Conservation (phyloP, 305 asterid species). For the Striga hermonthica region DNA sequence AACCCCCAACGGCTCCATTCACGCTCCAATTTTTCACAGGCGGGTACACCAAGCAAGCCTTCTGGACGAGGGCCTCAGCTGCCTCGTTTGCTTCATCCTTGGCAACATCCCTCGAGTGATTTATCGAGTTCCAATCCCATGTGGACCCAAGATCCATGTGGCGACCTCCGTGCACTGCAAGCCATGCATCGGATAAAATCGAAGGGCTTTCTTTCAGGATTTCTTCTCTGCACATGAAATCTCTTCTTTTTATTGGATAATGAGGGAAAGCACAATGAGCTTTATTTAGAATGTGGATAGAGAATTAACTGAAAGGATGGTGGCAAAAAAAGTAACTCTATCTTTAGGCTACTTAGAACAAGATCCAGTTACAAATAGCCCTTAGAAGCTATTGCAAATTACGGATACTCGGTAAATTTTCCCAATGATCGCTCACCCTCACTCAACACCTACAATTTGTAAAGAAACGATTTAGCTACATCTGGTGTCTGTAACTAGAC, state of each 20-base stretch:
- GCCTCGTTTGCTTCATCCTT: conserved; percentile 60
- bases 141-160: conserved; percentile 74
- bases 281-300: background rate
- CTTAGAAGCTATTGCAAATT: too few relatives aligned
- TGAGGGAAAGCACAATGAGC: background rate
- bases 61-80: conserved; percentile 56
- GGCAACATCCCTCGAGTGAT: conserved; percentile 57
- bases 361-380: too few relatives aligned
- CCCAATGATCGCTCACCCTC: too few relatives aligned
- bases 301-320: too few relatives aligned
- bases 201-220: conserved; percentile 72
- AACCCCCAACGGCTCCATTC: conserved; percentile 66
- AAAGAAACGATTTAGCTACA: too few relatives aligned
- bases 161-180: conserved; percentile 67
- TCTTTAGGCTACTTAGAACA: too few relatives aligned
- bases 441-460: too few relatives aligned
- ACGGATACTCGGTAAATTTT: too few relatives aligned
- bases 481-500: too few relatives aligned
- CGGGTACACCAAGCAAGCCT: conserved; percentile 71
- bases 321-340: too few relatives aligned
- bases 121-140: conserved; percentile 87
- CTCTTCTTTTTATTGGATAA: background rate
- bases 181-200: conserved; percentile 83
- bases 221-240: conserved; percentile 47
- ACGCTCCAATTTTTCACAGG: conserved; percentile 55